Base-by-base conservation (phyloP, 768 basidiomycete species). In the Chlorophyllum brunneum region DNA sequence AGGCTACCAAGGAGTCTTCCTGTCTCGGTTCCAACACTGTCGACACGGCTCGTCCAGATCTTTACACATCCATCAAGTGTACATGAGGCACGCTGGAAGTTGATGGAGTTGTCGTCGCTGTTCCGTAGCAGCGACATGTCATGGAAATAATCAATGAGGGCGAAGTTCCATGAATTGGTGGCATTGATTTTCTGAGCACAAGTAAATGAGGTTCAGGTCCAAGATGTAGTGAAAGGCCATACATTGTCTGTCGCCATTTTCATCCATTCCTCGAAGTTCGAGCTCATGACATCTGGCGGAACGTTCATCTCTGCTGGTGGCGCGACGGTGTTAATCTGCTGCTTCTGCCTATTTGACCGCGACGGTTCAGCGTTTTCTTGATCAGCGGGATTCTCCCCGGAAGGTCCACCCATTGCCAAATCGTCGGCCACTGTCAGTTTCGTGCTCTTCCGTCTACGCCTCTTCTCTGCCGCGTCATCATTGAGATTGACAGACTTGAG, bases 241-340 rank as follows among this genome's bases (percentile, higher is more conserved):
- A 98, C 97, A 68, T 98, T 98, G 65, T 98, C 95, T 2, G 95
- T 98, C 1, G 95, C 94, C 85, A 98, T 85, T 76, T 98, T 98
- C 95, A 99, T 98, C 97, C 97, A 98, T 68, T 98, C 94, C 66
- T 99, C 97, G 63, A 87, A 97, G 61, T 94, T 97, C 33, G 85
- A 87, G 69, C 78, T 91, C 82, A 91, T 90, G n/a, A 93, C 80
- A 58, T 95, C 90, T 58, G 86, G 69, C 0, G 86, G 77, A 16
- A 86, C 80, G 37, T 84, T 77, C 23, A 83, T 79, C 1, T 70
- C 66, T 2, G 81, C 81, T 6, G 81, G 76, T 31, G 82, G 74
- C 30, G 78, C 77, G 2, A 86, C 80, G 22, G 83, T 78, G 54
- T 76, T 80, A 33, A 87, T 73, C 41, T 83, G 79, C 45, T 82